phyloP scores from a whole-genome alignment of 345 rosid species.

The Lepidium sativum region DNA sequence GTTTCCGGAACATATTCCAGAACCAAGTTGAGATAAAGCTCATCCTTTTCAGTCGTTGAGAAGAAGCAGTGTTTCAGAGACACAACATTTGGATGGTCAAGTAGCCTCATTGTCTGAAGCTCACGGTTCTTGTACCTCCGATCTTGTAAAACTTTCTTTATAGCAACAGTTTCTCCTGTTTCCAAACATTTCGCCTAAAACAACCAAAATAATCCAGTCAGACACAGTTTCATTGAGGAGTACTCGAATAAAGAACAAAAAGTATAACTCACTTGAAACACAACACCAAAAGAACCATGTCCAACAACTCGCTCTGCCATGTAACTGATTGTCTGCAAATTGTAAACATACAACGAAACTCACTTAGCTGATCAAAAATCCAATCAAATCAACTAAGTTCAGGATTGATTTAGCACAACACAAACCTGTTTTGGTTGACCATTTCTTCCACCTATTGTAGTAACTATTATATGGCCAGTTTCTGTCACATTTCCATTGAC shows the following conservation, averaged over 20 bases:
- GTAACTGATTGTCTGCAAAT: slow-evolving; percentile 84
- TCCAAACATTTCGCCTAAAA: slow-evolving; percentile 88
- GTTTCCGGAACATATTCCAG: slow-evolving; percentile 98
- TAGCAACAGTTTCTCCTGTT: slow-evolving; percentile 93
- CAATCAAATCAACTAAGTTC: neutral
- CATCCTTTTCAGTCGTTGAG: slow-evolving; percentile 91
- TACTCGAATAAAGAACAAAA: neutral
- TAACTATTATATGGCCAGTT: slow-evolving; percentile 91
- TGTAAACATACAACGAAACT: neutral
- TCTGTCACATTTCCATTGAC: slow-evolving; percentile 88
- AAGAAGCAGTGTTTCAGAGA: slow-evolving; percentile 92
- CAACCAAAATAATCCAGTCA: neutral
- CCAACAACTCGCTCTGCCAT: slow-evolving; percentile 99
- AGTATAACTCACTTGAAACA: slow-evolving; percentile 63
- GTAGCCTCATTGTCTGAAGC: slow-evolving; percentile 93
- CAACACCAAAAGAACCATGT: slow-evolving; percentile 96
- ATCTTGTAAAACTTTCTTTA: slow-evolving; percentile 96
- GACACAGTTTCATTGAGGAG: slow-evolving; percentile 1
- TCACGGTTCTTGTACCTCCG: slow-evolving; percentile 95
- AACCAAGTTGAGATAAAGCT: slow-evolving; percentile 90
- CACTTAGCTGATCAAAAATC: neutral
- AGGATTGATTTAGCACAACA: neutral
- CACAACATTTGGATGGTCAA: slow-evolving; percentile 91
- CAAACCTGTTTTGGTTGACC: slow-evolving; percentile 92
- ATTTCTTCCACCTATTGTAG: slow-evolving; percentile 93